These are phyloP conservation scores for Pestalotiopsis sp. DNA, from an alignment of 2,329 filamentous ascomycete species.

Conservation along the genomic window DNA sequence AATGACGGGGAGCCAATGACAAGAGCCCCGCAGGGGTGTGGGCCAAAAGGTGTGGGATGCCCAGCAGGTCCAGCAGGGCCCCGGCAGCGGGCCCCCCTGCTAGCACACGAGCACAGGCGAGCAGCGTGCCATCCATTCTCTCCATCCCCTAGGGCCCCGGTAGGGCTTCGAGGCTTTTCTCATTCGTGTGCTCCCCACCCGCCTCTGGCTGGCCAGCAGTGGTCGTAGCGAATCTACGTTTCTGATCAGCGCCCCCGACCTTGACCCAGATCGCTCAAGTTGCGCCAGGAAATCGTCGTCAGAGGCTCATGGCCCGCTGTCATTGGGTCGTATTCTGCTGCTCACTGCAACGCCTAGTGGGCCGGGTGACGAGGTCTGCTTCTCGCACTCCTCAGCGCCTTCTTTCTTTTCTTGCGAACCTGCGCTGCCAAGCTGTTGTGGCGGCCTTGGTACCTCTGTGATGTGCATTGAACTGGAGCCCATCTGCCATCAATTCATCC, in stretches of 20 bases:
- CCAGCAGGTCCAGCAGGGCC: not conserved
- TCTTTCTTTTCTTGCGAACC: not conserved
- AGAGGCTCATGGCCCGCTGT: not conserved
- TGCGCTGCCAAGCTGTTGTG: not conserved
- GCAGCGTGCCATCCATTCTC: not conserved
- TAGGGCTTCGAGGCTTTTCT: not conserved
- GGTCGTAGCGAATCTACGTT: slow-evolving; percentile 6
- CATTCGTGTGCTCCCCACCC: not conserved
- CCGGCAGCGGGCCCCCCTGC: not conserved
- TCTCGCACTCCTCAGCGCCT: not conserved
- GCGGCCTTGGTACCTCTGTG: not conserved
- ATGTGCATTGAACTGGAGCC: not conserved
- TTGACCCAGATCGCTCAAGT: not conserved
- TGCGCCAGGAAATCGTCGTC: slow-evolving; percentile 3
- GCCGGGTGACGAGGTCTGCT: not conserved
- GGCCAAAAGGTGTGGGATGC: not conserved
- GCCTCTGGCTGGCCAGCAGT: not conserved
- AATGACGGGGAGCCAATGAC: slow-evolving; percentile 13
- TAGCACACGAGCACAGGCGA: not conserved
- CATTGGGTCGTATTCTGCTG: slow-evolving; percentile 1
- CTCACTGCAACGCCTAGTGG: not conserved
- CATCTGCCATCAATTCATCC: not conserved
- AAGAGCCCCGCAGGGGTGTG: not conserved
- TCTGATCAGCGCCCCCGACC: not conserved
- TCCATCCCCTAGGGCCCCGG: not conserved